Evolutionary conservation across 129 eudicot genomes (phyloP).

Genomic region (Lonicera japonica): DNA sequence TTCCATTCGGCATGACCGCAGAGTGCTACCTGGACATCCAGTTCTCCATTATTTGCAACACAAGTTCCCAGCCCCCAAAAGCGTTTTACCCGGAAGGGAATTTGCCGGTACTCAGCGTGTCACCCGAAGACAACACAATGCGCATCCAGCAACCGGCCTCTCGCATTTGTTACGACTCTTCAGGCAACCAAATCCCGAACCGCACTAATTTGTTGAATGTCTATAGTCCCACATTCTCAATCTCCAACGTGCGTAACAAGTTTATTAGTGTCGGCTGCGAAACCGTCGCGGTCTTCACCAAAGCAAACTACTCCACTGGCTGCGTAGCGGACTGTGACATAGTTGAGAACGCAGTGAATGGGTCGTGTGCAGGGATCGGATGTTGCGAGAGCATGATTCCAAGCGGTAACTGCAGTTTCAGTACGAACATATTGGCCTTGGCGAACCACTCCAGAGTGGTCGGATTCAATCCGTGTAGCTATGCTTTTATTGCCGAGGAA

Average conservation of each 20-base stretch:
- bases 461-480: too few species aligned
- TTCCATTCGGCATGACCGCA: constrained; percentile 11
- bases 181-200: too few species aligned
- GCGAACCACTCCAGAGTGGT: not conserved
- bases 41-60: constrained; percentile 8
- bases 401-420: not conserved
- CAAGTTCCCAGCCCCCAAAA: not conserved
- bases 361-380: too few species aligned
- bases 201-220: not conserved
- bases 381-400: constrained; percentile 1
- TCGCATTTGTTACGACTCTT: constrained; percentile 1
- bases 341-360: not conserved
- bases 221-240: not conserved
- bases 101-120: not conserved
- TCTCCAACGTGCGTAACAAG: constrained; percentile 11
- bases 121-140: constrained; percentile 7
- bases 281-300: not conserved
- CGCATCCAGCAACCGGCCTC: not conserved
- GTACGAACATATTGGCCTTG: not conserved
- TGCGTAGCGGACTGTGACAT: not conserved
- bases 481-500: too few species aligned
- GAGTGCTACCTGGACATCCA: constrained; percentile 2
- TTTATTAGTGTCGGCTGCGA: constrained; percentile 24
- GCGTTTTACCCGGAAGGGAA: not conserved
- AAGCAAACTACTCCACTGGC: not conserved